Percentiles rank a stretch among this genome's conserved stretches.
These are phyloP conservation scores for Ormosia emarginata DNA, from an alignment of 306 rosid species.

Conservation along the genomic window DNA sequence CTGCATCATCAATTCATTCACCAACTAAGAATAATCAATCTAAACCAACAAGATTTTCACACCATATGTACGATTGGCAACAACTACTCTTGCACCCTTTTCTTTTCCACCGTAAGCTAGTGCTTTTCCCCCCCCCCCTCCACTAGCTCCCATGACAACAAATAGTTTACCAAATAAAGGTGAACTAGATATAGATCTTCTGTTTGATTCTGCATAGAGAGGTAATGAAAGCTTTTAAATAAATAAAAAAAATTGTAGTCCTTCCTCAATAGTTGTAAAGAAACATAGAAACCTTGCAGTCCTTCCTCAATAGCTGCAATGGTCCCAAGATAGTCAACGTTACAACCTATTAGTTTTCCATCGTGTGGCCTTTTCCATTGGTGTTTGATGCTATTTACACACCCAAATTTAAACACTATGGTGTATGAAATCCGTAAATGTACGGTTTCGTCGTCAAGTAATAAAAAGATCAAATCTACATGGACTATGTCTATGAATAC, in stretches of 20 bases:
- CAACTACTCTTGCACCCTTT: slow-evolving; percentile 72
- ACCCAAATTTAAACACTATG: no score
- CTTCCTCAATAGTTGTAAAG: slow-evolving; percentile 45
- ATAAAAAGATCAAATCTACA: no score
- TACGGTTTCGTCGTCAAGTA: no score
- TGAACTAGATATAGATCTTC: slow-evolving; percentile 35
- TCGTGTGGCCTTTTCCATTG: slow-evolving; percentile 44
- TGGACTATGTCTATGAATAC: no score
- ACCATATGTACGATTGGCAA: slow-evolving; percentile 65
- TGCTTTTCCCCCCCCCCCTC: slow-evolving; percentile 75
- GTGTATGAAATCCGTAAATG: no score
- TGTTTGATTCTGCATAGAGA: slow-evolving; percentile 22
- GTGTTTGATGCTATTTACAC: no score
- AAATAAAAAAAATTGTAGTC: not conserved
- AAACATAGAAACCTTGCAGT: slow-evolving; percentile 41
- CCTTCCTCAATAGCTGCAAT: slow-evolving; percentile 65
- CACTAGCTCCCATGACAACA: slow-evolving; percentile 73
- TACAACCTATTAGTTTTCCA: slow-evolving; percentile 55
- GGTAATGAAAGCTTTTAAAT: not conserved
- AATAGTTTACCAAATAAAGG: slow-evolving; percentile 59
- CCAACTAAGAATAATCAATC: not conserved
- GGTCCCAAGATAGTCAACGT: slow-evolving; percentile 67
- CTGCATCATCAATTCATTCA: not conserved
- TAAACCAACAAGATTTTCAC: slow-evolving; percentile 1
- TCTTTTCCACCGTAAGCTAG: slow-evolving; percentile 73